Evolutionary conservation across 805 yeast species (phyloP), one percentile per base, ranked within the genome.

Genomic region (Hanseniaspora meyeri): DNA sequence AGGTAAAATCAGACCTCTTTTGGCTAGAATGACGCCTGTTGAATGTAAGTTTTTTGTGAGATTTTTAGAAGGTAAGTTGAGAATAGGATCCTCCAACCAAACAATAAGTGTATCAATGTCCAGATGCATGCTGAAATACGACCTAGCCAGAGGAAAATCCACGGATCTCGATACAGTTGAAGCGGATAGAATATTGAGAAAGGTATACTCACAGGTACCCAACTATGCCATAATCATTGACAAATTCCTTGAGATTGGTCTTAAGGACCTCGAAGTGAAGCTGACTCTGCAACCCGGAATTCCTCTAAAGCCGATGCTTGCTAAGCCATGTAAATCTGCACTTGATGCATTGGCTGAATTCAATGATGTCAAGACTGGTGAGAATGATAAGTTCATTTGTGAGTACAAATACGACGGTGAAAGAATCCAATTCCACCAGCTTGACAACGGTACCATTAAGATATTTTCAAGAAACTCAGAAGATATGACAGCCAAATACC

Each of bases 381-480:
- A 34, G 38, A 45, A 42, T 2, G 56, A 52, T 38, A 79, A 79
- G 58, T 93, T 93, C 65, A 90, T 97, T 0, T 91, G 97, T 68
- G 98, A 93, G 67, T 93, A 90, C 71, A 93, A 93, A 65, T 93
- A 93, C 65, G 98, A 93, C 67, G 98, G 98, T 47, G 98, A 93
- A 70, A 78, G 98, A 63, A 97, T 97, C 0, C 98, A 93, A 67
- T 83, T 93, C 11, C 98, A 93, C 68, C 68, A 84, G 32, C 68
- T 87, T 14, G 68, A 75, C 0, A 77, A 77, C 62, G 91, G 93
- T 1, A 69, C 76, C 11, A 82, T 88, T 62, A 75, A 78, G 56
- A 84, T 93, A 12, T 93, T 87, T 68, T 90, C 97, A 2, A 79
- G 98, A 69, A 93, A 91, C 69, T 87, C 95, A 52, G 98, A 93